Evolutionary conservation across 2,329 filamentous ascomycete genomes (phyloP).

Genomic region (Zymoseptoria ardabiliae): DNA sequence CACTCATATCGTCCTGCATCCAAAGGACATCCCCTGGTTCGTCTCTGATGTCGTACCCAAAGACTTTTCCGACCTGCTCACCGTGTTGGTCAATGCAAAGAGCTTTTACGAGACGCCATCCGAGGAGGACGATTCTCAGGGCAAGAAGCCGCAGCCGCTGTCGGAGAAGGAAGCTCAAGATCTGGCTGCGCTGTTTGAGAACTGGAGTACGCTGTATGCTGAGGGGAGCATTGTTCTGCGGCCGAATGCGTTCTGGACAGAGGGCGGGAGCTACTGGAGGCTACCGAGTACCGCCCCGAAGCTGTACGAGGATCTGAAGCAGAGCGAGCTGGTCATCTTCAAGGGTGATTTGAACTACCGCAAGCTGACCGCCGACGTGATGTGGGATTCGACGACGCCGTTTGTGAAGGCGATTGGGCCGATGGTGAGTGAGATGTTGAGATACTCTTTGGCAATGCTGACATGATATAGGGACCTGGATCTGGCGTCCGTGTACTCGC

Average conservation of each 20-base stretch:
- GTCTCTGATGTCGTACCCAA: slow-evolving; percentile 86
- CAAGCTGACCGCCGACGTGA: slow-evolving; percentile 82
- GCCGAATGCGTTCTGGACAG: slow-evolving; percentile 87
- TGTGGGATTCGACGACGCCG: slow-evolving; percentile 80
- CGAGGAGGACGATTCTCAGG: slow-evolving; percentile 53
- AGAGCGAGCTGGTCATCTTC: slow-evolving; percentile 83
- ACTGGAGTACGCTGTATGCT: slow-evolving; percentile 72
- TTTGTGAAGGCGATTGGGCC: slow-evolving; percentile 81
- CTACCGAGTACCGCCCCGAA: slow-evolving; percentile 61
- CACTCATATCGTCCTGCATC: slow-evolving; percentile 79
- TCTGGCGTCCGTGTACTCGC: slow-evolving; percentile 81
- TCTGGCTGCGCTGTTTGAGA: slow-evolving; percentile 68
- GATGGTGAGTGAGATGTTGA: slow-evolving; percentile 34
- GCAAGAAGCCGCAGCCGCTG: slow-evolving; percentile 54
- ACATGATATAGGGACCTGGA: slow-evolving; percentile 47
- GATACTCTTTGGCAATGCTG: not conserved
- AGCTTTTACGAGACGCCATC: slow-evolving; percentile 69
- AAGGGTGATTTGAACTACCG: slow-evolving; percentile 97
- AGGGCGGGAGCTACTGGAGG: slow-evolving; percentile 80
- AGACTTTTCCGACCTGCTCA: slow-evolving; percentile 78
- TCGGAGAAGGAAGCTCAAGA: slow-evolving; percentile 60
- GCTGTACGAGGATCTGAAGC: slow-evolving; percentile 69
- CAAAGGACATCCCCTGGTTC: slow-evolving; percentile 96
- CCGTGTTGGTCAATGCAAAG: slow-evolving; percentile 68
- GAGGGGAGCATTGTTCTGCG: slow-evolving; percentile 79